Percentiles rank a stretch among this genome's conserved stretches.
Conservation (phyloP, 169 alveolate species). For the Plasmodium malariae region DNA sequence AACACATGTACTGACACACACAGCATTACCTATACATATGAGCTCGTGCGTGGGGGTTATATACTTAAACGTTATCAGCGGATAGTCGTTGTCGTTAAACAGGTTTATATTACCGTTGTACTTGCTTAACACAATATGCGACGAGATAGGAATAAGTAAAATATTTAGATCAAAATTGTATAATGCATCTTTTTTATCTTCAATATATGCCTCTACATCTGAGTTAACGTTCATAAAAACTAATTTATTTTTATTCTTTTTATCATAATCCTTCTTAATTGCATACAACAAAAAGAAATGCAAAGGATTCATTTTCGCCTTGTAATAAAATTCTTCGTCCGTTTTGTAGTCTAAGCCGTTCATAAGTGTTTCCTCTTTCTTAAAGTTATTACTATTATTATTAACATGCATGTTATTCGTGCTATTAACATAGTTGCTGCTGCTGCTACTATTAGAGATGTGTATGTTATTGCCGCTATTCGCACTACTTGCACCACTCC, state of each 20-base stretch:
- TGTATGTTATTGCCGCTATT: neutral
- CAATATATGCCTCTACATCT: slow-evolving; percentile 49
- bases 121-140: slow-evolving; percentile 35
- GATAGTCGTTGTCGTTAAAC: slow-evolving; percentile 67
- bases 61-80: slow-evolving; percentile 48
- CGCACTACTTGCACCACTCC: neutral
- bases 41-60: slow-evolving; percentile 42
- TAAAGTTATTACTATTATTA: neutral
- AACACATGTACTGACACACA: neutral
- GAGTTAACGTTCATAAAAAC: slow-evolving; percentile 67
- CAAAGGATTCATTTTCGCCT: slow-evolving; percentile 49
- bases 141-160: slow-evolving; percentile 31
- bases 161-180: slow-evolving; percentile 36
- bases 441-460: no score
- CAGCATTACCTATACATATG: slow-evolving; percentile 47
- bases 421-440: neutral
- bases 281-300: slow-evolving; percentile 61
- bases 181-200: slow-evolving; percentile 45
- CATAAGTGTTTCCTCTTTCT: neutral
- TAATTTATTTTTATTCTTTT: slow-evolving; percentile 51
- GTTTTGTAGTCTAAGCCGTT: slow-evolving; percentile 33
- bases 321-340: slow-evolving; percentile 63
- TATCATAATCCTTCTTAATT: slow-evolving; percentile 68
- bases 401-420: neutral
- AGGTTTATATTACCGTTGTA: slow-evolving; percentile 48